Conservation (phyloP, 768 basidiomycete species). For the Paxillus ammoniavirescens region DNA sequence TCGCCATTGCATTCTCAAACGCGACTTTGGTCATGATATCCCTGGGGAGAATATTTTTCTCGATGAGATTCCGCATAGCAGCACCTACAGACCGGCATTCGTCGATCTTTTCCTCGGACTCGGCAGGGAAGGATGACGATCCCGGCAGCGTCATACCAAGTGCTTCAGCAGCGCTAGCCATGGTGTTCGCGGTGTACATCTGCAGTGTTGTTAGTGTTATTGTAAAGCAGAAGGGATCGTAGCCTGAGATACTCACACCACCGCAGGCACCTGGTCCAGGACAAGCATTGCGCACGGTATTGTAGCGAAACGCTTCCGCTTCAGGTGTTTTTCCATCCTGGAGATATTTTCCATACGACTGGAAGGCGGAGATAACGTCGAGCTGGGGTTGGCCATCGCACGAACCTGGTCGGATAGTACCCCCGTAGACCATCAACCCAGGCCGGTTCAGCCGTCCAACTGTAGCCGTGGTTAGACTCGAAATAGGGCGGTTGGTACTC, state of each 20-base stretch:
- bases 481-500: background rate
- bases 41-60: slow-evolving; percentile 87
- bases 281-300: slow-evolving; percentile 90
- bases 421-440: slow-evolving; percentile 97
- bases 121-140: slow-evolving; percentile 95
- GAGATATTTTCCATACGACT: slow-evolving; percentile 93
- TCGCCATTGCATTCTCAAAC: slow-evolving; percentile 97
- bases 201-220: slow-evolving; percentile 29
- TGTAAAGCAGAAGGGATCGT: background rate
- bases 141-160: slow-evolving; percentile 96
- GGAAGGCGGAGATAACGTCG: slow-evolving; percentile 97
- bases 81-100: slow-evolving; percentile 82
- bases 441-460: slow-evolving; percentile 96
- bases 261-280: slow-evolving; percentile 99
- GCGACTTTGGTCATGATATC: slow-evolving; percentile 97
- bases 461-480: slow-evolving; percentile 29
- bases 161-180: slow-evolving; percentile 94
- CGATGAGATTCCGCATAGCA: slow-evolving; percentile 84
- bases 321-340: slow-evolving; percentile 81
- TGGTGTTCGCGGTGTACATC: slow-evolving; percentile 99
- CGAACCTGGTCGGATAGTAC: slow-evolving; percentile 89
- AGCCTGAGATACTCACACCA: slow-evolving; percentile 61
- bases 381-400: slow-evolving; percentile 86
- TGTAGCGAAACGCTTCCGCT: slow-evolving; percentile 82
- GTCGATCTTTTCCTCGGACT: slow-evolving; percentile 80